Conservation (phyloP, 2,329 filamentous ascomycete species). For the Chalaropsis ovoidea region DNA sequence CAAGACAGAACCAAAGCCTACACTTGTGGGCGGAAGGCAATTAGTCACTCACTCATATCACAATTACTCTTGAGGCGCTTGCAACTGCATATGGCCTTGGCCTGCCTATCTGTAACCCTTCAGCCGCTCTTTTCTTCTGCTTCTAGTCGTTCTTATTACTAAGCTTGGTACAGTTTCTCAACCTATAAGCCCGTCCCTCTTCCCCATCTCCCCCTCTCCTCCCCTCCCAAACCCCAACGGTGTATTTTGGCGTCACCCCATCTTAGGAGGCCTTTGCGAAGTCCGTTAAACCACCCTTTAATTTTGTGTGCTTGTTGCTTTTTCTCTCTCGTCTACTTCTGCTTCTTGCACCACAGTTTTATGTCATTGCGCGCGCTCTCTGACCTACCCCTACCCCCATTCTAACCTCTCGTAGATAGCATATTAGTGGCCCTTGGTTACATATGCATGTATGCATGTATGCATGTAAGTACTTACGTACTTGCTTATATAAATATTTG, state of each 20-base stretch:
- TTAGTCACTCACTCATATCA: slow-evolving; percentile 8
- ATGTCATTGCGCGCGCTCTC: slow-evolving; percentile 13
- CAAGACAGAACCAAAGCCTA: background rate
- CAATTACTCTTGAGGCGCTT: background rate
- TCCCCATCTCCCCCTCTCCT: background rate
- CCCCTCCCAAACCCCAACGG: background rate
- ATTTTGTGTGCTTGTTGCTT: background rate
- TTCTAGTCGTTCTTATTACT: background rate
- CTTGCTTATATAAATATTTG: too few species aligned
- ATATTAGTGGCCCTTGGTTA: background rate
- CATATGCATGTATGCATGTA: too few species aligned
- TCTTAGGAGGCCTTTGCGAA: background rate
- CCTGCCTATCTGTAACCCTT: background rate
- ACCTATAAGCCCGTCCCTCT: background rate
- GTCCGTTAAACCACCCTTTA: background rate
- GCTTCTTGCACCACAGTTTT: slow-evolving; percentile 15
- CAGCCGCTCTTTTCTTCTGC: background rate
- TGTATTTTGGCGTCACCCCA: background rate
- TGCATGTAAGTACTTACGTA: too few species aligned
- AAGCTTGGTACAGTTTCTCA: background rate
- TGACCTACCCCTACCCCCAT: background rate
- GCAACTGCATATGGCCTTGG: background rate
- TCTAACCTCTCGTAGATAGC: background rate
- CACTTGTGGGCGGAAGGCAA: background rate
- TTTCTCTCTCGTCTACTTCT: background rate